Evolutionary conservation across 1,139 yeast genomes (phyloP), one percentile per base, ranked within the genome.

Genomic region (Geotrichum aggregatum): DNA sequence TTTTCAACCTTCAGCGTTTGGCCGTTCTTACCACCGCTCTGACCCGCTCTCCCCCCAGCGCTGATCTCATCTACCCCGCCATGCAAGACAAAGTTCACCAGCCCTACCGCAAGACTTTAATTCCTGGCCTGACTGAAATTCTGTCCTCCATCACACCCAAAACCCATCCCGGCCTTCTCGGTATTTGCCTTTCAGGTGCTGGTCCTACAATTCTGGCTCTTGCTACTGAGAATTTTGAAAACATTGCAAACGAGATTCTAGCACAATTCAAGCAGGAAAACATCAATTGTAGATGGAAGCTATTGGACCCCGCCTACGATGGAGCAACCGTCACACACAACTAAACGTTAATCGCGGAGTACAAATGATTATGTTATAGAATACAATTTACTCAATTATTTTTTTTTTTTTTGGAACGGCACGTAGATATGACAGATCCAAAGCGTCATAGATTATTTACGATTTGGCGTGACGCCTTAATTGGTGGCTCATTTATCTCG

Each of bases 1-100:
- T 92, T 47, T 92, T 87, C 78, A 92, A 92, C 68, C 77, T 92
- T 63, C 92, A 84, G 69, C 76, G 91, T 60, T 66, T 84, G 44
- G 86, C 89, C 2, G 87, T 84, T 35, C 71, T 84, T 52, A 84
- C 89, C 33, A 83, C 92, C 8, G 96, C 97, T 0, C 79, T 92
- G 64, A 85, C 95, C 14, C 79, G 84, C 63, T 79, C 82, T 21
- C 85, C 89, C 28, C 96, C 96, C 43, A 82, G 87, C 64, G 79
- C 94, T 33, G 82, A 81, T 55, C 76, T 91, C 60, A 88, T 92
- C 60, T 89, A 84, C 69, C 86, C 92, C 56, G 89, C 98, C 26
- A 92, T 92, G 98, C 95, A 88, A 71, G 98, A 92, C 70, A 85
- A 86, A 64, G 79, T 92, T 48, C 98, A 92, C 71, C 98, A 92